phyloP scores from a whole-genome alignment of 371 early-diverging fungal genomes.

The Actinomucor elegans region DNA sequence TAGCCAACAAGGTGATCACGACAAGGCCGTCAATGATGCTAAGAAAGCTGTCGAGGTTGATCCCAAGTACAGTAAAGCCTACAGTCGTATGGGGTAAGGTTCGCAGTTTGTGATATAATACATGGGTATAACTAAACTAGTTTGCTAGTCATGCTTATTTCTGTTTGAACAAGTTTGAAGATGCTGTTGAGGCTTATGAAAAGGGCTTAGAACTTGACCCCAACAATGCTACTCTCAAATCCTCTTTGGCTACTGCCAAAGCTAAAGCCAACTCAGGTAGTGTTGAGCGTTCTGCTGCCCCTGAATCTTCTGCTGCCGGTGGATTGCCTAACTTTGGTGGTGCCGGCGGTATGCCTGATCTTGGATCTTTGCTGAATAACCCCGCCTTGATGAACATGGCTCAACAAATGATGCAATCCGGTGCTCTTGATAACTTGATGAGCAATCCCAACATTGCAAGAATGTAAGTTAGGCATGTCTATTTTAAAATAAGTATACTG shows the following conservation, averaged over 20 bases:
- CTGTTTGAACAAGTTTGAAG: conserved; percentile 77
- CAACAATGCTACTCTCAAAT: conserved; percentile 70
- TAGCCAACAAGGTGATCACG: conserved; percentile 84
- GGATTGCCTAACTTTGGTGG: conserved; percentile 40
- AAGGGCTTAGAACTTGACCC: conserved; percentile 92
- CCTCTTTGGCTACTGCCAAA: conserved; percentile 63
- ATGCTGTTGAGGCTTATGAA: conserved; percentile 90
- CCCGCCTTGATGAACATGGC: conserved; percentile 95
- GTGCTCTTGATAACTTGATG: conserved; percentile 82
- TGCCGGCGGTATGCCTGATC: conserved; percentile 66
- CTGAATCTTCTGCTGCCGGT: conserved; percentile 25
- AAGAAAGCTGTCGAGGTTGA: conserved; percentile 82
- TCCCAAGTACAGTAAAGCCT: conserved; percentile 89
- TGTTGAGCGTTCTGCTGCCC: conserved; percentile 32
- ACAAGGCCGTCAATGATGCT: conserved; percentile 87
- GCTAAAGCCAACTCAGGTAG: conserved; percentile 32
- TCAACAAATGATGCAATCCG: conserved; percentile 91
- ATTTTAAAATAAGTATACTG: not conserved
- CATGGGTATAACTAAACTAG: too few species aligned
- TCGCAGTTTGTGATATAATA: too few species aligned
- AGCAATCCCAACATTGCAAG: conserved; percentile 84
- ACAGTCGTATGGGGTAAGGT: conserved; percentile 86
- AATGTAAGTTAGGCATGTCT: conserved; percentile 56
- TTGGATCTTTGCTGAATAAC: conserved; percentile 77
- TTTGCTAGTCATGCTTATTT: conserved; percentile 83